Conservation (phyloP, 805 yeast species). For the Blastobotrys terrestris region DNA sequence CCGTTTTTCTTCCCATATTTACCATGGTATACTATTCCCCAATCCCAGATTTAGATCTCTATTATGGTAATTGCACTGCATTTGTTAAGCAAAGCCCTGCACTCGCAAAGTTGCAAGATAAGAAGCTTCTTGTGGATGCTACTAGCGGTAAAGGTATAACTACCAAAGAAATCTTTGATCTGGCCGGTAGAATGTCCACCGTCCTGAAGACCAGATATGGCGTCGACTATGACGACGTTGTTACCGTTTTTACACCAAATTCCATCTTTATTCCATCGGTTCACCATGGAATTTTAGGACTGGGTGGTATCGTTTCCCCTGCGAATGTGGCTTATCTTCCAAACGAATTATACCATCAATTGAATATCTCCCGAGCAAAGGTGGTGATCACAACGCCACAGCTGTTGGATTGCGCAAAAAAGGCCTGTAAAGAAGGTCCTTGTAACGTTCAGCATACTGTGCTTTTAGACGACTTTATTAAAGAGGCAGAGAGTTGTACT, state of each 20-base stretch:
- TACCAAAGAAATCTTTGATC: constrained; percentile 5
- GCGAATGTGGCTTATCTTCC: constrained; percentile 27
- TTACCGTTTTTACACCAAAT: constrained; percentile 24
- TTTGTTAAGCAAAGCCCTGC: too few species aligned
- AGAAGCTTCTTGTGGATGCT: too few species aligned
- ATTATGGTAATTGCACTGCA: too few species aligned
- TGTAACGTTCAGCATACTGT: neutral
- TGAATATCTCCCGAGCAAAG: constrained; percentile 11
- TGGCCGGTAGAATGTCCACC: constrained; percentile 16
- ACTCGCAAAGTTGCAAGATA: too few species aligned
- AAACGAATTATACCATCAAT: constrained; percentile 27
- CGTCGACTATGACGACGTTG: constrained; percentile 23
- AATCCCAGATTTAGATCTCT: too few species aligned
- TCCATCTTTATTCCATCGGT: constrained; percentile 21
- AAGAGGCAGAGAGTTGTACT: neutral
- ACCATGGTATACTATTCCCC: too few species aligned
- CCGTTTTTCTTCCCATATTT: too few species aligned
- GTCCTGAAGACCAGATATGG: constrained; percentile 15
- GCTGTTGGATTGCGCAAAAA: neutral
- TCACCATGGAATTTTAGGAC: constrained; percentile 23
- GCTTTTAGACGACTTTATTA: neutral
- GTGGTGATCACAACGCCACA: constrained; percentile 1
- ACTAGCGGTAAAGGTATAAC: too few species aligned
- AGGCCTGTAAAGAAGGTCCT: neutral
- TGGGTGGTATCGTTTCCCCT: constrained; percentile 28